Conservation (phyloP, 2,329 filamentous ascomycete species). For the Fonsecaea nubica region DNA sequence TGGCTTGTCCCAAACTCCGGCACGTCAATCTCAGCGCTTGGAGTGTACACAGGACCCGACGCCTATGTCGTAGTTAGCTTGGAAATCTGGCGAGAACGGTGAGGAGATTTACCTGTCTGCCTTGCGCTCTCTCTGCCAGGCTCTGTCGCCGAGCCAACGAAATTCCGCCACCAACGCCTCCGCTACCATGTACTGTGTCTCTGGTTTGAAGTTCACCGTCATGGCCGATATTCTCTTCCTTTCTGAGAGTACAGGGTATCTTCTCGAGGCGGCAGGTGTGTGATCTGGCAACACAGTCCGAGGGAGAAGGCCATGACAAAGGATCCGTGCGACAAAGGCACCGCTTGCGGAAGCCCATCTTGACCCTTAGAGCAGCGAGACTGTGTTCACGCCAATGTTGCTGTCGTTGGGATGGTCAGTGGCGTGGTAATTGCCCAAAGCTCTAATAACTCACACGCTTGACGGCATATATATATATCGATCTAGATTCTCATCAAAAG, state of each 20-base stretch:
- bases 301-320: neutral
- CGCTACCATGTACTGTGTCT: conserved; percentile 12
- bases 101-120: neutral
- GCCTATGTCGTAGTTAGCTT: conserved; percentile 1
- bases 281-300: neutral
- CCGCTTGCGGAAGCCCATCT: neutral
- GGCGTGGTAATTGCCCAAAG: too few relatives aligned
- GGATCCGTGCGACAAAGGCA: neutral
- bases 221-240: neutral
- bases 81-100: neutral
- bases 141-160: neutral
- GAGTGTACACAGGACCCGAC: conserved; percentile 3
- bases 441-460: neutral
- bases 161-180: conserved; percentile 5
- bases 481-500: neutral
- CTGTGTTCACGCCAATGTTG: neutral
- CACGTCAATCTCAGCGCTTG: conserved; percentile 1
- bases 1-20: neutral
- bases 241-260: too few relatives aligned
- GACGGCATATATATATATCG: neutral
- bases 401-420: neutral
- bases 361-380: neutral
- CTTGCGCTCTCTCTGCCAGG: neutral
- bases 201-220: neutral
- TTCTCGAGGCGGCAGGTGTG: neutral